Conservation (phyloP, 495 filamentous ascomycete species). For the Penicillium herquei region DNA sequence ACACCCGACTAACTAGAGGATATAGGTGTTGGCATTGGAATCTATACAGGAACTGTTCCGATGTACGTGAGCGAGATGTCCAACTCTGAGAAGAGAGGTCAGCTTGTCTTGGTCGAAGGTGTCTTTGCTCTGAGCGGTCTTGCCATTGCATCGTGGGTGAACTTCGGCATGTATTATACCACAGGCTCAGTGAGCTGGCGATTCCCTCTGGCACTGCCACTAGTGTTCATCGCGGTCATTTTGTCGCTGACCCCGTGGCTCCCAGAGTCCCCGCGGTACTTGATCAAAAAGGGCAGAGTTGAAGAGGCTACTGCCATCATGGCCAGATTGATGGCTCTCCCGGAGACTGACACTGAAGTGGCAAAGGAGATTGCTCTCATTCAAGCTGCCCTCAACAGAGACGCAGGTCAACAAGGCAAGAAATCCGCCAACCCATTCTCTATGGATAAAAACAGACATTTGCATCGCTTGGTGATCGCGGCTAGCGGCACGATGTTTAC, state of each 20-base stretch:
- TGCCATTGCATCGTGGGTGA: constrained; percentile 49
- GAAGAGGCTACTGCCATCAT: constrained; percentile 29
- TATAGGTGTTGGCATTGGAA: constrained; percentile 56
- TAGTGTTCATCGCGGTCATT: constrained; percentile 26
- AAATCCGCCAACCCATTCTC: constrained; percentile 13
- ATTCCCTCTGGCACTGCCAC: constrained; percentile 48
- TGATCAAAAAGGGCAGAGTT: constrained; percentile 34
- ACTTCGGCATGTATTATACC: constrained; percentile 51
- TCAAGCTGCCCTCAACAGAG: constrained; percentile 61
- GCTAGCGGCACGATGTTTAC: constrained; percentile 14
- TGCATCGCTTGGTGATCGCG: constrained; percentile 19
- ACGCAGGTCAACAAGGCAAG: constrained; percentile 36
- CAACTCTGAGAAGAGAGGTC: constrained; percentile 56
- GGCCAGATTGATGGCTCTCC: constrained; percentile 42
- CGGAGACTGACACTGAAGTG: constrained; percentile 25
- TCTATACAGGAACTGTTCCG: constrained; percentile 60
- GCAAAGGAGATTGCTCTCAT: constrained; percentile 57
- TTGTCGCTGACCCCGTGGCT: constrained; percentile 37
- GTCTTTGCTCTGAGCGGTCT: constrained; percentile 59
- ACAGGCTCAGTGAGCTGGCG: constrained; percentile 40
- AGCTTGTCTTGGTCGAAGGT: constrained; percentile 57
- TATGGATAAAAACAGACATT: constrained; percentile 26
- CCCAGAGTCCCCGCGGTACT: constrained; percentile 46
- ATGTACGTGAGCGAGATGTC: constrained; percentile 64
- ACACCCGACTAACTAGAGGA: background rate